phyloP scores from a whole-genome alignment of 176 grass and related monocot species.

The sorghum (Sorghum bicolor) region Sorghum_bicolor_NCBIv3 NC_012878.2:44032501-44033000 shows the following conservation, averaged over 20 bases:
- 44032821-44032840: background rate
- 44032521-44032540: background rate
- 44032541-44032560: background rate
- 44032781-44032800: slow-evolving; percentile 8
- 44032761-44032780: background rate
- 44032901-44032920: no score
- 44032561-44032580: background rate
- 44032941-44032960: no score
- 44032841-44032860: background rate
- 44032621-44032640: background rate
- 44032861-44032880: background rate
- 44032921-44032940: no score
- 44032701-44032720: background rate
- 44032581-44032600: background rate
- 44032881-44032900: slow-evolving; percentile 14
- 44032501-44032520: slow-evolving; percentile 2
- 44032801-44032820: background rate
- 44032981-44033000: no score
- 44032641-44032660: background rate
- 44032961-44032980: no score
- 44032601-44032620: background rate
- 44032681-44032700: background rate
- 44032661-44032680: background rate
- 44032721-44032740: background rate
- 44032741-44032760: background rate